These are phyloP conservation scores for Sherardia arvensis DNA, from an alignment of 257 asterid species.

Conservation along the genomic window DNA sequence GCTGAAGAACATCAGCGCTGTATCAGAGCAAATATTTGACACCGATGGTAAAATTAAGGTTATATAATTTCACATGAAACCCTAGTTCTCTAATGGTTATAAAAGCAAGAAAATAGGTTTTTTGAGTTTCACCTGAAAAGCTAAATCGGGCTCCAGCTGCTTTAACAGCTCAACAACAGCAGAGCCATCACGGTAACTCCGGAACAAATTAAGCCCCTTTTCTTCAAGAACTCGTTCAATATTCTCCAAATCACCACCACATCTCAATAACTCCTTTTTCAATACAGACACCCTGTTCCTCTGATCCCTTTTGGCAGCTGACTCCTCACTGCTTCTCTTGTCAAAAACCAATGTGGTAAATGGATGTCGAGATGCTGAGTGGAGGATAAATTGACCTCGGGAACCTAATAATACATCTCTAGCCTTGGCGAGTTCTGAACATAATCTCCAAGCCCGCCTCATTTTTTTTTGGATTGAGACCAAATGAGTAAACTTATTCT, in stretches of 20 bases:
- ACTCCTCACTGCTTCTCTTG: constrained; percentile 8
- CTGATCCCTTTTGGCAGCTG: constrained; percentile 12
- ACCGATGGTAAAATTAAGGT: neutral
- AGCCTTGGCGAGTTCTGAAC: constrained; percentile 7
- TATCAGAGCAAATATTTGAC: neutral
- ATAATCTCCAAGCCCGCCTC: constrained; percentile 12
- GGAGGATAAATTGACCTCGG: neutral
- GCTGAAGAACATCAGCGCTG: neutral
- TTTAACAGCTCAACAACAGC: constrained; percentile 53
- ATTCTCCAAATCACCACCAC: constrained; percentile 24
- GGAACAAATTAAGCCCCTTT: constrained; percentile 42
- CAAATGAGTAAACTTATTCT: neutral
- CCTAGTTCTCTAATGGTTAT: neutral
- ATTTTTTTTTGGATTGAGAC: neutral
- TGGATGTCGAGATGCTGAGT: neutral
- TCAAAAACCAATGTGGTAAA: constrained; percentile 1
- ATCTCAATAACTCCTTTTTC: constrained; percentile 38
- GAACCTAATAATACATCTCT: neutral
- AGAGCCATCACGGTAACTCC: constrained; percentile 44
- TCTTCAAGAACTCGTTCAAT: constrained; percentile 41
- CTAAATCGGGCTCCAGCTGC: constrained; percentile 44
- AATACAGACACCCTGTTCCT: constrained; percentile 29
- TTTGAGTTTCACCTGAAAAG: constrained; percentile 46
- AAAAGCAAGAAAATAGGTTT: constrained; percentile 4
- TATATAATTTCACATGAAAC: neutral